Base-by-base conservation (phyloP, 176 grass and related monocot genomes). In the Thinopyrum elongatum region DNA sequence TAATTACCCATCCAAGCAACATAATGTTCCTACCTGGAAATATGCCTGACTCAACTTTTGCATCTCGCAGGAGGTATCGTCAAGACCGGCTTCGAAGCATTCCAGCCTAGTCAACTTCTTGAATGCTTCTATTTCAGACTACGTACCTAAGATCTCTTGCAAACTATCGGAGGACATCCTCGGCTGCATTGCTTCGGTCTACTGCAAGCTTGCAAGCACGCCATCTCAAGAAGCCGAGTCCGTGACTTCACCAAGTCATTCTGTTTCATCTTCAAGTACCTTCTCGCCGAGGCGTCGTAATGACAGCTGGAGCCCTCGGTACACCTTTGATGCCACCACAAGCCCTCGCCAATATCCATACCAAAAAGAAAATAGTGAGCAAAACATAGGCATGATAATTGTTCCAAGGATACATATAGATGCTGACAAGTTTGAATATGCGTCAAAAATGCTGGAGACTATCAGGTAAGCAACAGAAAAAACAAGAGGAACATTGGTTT, bases 141-240 rank as follows among this genome's bases (percentile, higher is more conserved):
- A 94, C 27, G 79, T 94, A 64, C 78, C 90, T 6, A 94, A 95
- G 82, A 93, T 95, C 21, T 87, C 93, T 72, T 91, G 92, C 92
- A 93, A 90, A 77, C 70, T 98, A 41, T 98, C 96, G 8, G 96
- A 98, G 80, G 96, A 98, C 76, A 95, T 98, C 62, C 70, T 98
- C 31, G 53, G 86, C 57, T 98, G 92, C 90, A 98, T 98, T 84
- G 86, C 84, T 57, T 64, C 92, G 13, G 83, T 95, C 71, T 95
- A 94, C 84, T 95, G 90, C 93, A 95, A 92, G 62, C 90, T 98
- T 68, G 83, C 88, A 73, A 90, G 86, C 67, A 67, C 90, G 12
- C 33, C 82, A 47, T 42, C 65, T 19, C 82, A 86, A 64, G 84
- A 80, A 26, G 68, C 82, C 41, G 89, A 85, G 51, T 85, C 80